Conservation (phyloP, 179 eudicot species). For the Silene coronaria region DNA sequence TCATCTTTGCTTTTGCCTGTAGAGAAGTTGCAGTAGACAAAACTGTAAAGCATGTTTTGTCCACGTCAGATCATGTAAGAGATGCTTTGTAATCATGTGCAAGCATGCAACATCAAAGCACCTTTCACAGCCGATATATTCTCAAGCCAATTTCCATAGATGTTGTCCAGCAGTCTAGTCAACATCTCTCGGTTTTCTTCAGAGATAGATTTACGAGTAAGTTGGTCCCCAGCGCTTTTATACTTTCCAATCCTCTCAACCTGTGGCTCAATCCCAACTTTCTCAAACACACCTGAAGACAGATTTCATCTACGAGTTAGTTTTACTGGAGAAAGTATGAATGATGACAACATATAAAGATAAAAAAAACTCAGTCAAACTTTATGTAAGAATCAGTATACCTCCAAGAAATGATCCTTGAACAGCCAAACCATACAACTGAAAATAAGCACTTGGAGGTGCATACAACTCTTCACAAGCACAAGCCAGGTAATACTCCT, state of each 20-base stretch:
- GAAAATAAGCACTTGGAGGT: constrained; percentile 94
- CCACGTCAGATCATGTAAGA: constrained; percentile 17
- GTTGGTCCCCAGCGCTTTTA: constrained; percentile 91
- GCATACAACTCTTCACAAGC: constrained; percentile 86
- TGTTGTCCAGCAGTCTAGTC: constrained; percentile 77
- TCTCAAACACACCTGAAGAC: constrained; percentile 71
- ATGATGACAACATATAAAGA: no score
- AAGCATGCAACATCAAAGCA: constrained; percentile 29
- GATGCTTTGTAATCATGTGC: constrained; percentile 14
- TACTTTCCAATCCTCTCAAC: constrained; percentile 92
- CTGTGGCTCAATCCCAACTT: constrained; percentile 84
- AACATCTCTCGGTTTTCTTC: constrained; percentile 93
- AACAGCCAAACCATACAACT: constrained; percentile 71
- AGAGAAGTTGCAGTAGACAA: constrained; percentile 28
- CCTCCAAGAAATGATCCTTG: constrained; percentile 94
- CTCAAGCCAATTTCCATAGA: constrained; percentile 80
- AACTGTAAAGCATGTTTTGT: constrained; percentile 25
- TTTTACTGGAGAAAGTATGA: neutral
- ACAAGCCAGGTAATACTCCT: constrained; percentile 87
- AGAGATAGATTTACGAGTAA: constrained; percentile 70
- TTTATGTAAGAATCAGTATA: constrained; percentile 19
- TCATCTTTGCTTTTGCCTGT: constrained; percentile 77
- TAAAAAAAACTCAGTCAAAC: neutral
- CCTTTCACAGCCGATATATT: constrained; percentile 67
- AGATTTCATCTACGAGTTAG: constrained; percentile 2